Base-by-base conservation (phyloP, 176 grass and related monocot genomes). In the Oryza australiensis region DNA sequence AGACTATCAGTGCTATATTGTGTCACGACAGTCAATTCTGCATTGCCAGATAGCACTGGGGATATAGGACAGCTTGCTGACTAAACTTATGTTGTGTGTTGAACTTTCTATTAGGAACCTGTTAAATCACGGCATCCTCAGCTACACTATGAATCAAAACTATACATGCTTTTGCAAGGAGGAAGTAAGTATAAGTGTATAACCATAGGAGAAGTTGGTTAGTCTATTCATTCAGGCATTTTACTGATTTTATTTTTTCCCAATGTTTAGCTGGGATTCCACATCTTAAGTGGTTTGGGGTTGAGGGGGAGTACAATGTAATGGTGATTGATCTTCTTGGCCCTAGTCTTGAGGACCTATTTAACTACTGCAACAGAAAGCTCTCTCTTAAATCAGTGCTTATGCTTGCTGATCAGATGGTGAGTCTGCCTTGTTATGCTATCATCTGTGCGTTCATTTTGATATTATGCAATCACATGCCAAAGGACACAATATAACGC, bases 361-460 rank as follows among this genome's bases (percentile, higher is more conserved):
- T 95, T 84, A 95, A 92, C 43, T 95, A 92, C 59, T 95, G 93
- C 67, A 95, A 87, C 70, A 86, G 93, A 67, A 95, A 92, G 70
- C 80, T 95, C 64, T 90, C 93, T 83, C 81, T 95, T 8, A 94
- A 94, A 87, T 92, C 93, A 76, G 93, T 90, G 79, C 85, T 94
- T 64, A 92, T 94, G 90, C 89, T 94, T 72, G 93, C 93, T 40
- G 93, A 94, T 83, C 93, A 94, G 88, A 87, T 94, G 87, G 93
- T 94, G 64, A 60, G 68, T 64, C 22, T 76, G 4, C 63, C 14
- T 81, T 76, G 59, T 1, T 81, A 32, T 74, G 29, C 64, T 55
- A 70, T 30, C 68, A 34, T 77, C 62, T 13, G 46, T 51, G 48
- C 49, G 41, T 70, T 77, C 10, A 3, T 83, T 82, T 83, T 78